These are phyloP conservation scores for Passiflora organensis DNA, from an alignment of 345 rosid species.

Conservation along the genomic window DNA sequence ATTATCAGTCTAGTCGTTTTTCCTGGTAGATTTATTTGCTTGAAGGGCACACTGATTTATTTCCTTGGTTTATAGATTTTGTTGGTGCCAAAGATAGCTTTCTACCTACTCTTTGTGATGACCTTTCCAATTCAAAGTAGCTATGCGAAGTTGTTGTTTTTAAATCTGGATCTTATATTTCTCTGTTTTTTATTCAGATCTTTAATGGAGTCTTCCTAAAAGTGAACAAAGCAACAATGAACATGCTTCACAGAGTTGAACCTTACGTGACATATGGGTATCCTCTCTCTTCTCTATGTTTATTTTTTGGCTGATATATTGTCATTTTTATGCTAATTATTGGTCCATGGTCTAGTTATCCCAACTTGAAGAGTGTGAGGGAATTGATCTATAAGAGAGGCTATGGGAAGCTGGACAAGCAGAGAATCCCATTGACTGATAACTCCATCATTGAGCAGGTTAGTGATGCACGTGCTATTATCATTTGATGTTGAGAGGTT, in stretches of 20 bases:
- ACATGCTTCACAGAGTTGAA: conserved; percentile 81
- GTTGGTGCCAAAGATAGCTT: too few relatives aligned
- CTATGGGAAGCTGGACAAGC: conserved; percentile 58
- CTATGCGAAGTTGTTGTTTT: too few relatives aligned
- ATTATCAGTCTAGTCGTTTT: too few relatives aligned
- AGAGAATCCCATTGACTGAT: conserved; percentile 60
- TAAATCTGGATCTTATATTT: background rate
- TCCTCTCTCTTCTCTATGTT: background rate
- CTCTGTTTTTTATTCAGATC: conserved; percentile 35
- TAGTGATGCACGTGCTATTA: too few relatives aligned
- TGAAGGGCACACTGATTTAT: too few relatives aligned
- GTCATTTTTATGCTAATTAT: background rate
- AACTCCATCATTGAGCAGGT: conserved; percentile 65
- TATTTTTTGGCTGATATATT: background rate
- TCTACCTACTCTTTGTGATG: too few relatives aligned
- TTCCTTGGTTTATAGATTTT: too few relatives aligned
- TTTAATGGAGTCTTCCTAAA: conserved; percentile 87
- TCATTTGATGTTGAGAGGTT: too few relatives aligned
- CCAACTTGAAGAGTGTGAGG: conserved; percentile 71
- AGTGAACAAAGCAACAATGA: conserved; percentile 57
- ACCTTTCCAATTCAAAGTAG: too few relatives aligned
- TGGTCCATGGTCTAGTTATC: conserved; percentile 61
- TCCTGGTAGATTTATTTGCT: too few relatives aligned
- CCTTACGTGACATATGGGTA: conserved; percentile 90
- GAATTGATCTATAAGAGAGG: conserved; percentile 86